Conservation (phyloP, 2,329 filamentous ascomycete genomes). For the Monilinia vaccinii-corymbosi region DNA sequence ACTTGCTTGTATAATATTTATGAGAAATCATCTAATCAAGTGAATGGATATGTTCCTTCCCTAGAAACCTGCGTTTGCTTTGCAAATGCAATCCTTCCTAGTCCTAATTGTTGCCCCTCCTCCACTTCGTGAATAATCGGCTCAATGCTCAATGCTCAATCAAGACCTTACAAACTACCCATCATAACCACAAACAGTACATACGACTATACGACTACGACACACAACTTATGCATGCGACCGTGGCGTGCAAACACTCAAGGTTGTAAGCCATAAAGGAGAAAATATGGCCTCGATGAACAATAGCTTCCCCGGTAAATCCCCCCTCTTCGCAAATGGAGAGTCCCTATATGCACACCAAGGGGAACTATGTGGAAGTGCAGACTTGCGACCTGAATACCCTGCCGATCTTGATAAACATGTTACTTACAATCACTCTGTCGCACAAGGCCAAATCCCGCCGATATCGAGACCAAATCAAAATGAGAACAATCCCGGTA, state of each 20-base stretch:
- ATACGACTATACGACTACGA: conserved; percentile 10
- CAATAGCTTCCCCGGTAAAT: conserved; percentile 28
- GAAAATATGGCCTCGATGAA: conserved; percentile 30
- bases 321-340: conserved; percentile 9
- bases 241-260: conserved; percentile 11
- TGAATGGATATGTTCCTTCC: no score
- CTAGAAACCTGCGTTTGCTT: not conserved
- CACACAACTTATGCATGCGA: conserved; percentile 23
- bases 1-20: no score
- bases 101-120: conserved; percentile 4
- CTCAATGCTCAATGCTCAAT: conserved; percentile 11
- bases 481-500: not conserved
- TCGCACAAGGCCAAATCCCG: conserved; percentile 22
- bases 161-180: not conserved
- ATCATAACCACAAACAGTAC: conserved; percentile 11
- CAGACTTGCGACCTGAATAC: conserved; percentile 16
- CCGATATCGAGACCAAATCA: conserved; percentile 17
- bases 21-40: not conserved
- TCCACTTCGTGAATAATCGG: conserved; percentile 11
- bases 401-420: conserved; percentile 5
- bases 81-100: not conserved
- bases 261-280: not conserved
- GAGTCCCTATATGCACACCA: conserved; percentile 8
- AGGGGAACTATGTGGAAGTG: conserved; percentile 9
- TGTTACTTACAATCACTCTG: conserved; percentile 4